These are phyloP conservation scores for Candida multigemmis DNA, from an alignment of 805 yeast genomes.

Conservation along the genomic window DNA sequence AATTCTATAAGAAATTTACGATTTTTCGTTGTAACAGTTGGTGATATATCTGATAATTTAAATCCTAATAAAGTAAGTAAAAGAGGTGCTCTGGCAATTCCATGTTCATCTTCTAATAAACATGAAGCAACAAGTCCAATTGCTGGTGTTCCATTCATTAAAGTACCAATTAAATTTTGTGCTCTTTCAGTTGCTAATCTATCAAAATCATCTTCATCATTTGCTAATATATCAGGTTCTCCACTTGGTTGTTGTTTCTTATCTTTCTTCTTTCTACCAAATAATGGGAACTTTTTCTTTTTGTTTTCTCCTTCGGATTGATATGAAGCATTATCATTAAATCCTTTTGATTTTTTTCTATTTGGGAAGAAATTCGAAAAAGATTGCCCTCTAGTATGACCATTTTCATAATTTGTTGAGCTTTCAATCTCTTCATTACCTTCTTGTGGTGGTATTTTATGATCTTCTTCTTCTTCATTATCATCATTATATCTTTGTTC, in stretches of 20 bases:
- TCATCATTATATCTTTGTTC: constrained; percentile 23
- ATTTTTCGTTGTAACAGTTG: constrained; percentile 27
- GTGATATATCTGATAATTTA: constrained; percentile 44
- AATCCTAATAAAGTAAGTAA: constrained; percentile 66
- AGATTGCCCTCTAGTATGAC: constrained; percentile 5
- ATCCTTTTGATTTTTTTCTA: constrained; percentile 3
- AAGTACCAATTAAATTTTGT: constrained; percentile 24
- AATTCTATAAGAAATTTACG: constrained; percentile 56
- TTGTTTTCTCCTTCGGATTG: constrained; percentile 1
- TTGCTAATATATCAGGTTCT: constrained; percentile 7
- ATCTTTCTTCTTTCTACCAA: constrained; percentile 16
- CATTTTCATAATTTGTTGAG: too few species aligned
- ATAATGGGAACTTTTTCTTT: constrained; percentile 11
- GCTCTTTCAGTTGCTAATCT: constrained; percentile 28
- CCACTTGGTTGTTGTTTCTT: too few species aligned
- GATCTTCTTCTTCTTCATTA: constrained; percentile 16
- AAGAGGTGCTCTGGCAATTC: constrained; percentile 73
- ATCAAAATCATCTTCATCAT: constrained; percentile 10
- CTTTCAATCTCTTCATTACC: too few species aligned
- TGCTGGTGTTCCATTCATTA: constrained; percentile 64
- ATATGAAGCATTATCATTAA: not conserved
- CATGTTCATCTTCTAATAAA: constrained; percentile 68
- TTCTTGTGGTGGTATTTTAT: constrained; percentile 1
- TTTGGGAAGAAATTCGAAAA: constrained; percentile 8
- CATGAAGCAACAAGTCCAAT: constrained; percentile 67